Evolutionary conservation across 1,284 basidiomycete genomes (phyloP), one percentile per base, ranked within the genome.

Genomic region (Prillingera fragicola): DNA sequence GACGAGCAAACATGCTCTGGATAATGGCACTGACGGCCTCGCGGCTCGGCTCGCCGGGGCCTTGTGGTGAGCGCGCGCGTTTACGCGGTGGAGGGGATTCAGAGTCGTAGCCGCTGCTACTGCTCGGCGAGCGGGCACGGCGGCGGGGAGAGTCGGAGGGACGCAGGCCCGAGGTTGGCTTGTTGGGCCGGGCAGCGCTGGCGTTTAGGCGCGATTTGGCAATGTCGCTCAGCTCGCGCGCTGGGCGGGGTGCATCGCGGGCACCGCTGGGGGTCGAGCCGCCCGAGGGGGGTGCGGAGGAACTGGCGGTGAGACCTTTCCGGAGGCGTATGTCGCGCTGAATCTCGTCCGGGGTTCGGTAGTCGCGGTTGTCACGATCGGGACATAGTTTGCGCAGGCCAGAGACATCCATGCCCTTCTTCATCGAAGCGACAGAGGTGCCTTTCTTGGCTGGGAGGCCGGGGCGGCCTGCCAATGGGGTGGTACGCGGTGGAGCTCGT

Each of bases 311-410:
- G 28, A 38, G 37, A 8, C 35, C 35, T 19, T 44, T 53, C 48
- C 39, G 63, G 40, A 26, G 43, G 4, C 46, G 38, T 9, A 65
- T 56, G 45, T 67, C 66, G 33, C 51, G 51, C 24, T 62, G 57
- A 25, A 69, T 65, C 52, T 69, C 59, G 43, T 67, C 66, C 24
- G 62, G 54, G 3, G 58, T 60, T 38, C 66, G 55, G 18, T 52
- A 38, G 48, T 69, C 66, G 36, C 66, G 52, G 8, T 49, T 55
- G 9, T 52, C 50, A 35, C 64, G 48, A 50, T 67, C 64, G 5
- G 63, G 60, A 45, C 63, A 63, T 8, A 67, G 41, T 27, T 55
- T 58, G 18, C 60, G 48, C 43, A 69, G 29, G 10, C 47, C 53
- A 1, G 43, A 49, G 6, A 43, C 52, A 12, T 52, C 43, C 23